Conservation (phyloP, 805 yeast genomes). For the Suhomyces kilbournensis region DNA sequence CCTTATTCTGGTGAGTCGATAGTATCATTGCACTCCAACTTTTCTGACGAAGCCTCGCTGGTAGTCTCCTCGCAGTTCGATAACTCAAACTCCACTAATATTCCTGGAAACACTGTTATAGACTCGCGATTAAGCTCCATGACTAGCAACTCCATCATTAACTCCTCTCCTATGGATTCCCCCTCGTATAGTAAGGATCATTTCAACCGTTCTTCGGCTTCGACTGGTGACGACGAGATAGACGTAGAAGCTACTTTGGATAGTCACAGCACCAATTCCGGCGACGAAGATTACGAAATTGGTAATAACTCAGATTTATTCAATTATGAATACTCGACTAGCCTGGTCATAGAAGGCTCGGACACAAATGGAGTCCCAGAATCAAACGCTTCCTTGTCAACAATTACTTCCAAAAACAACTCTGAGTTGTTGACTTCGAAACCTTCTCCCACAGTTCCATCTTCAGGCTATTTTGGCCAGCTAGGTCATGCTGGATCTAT, state of each 20-base stretch:
- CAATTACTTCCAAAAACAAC: constrained; percentile 10
- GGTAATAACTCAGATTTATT: constrained; percentile 1
- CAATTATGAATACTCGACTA: neutral
- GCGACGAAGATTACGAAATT: constrained; percentile 1
- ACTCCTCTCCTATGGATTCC: constrained; percentile 15
- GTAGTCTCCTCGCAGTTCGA: constrained; percentile 33
- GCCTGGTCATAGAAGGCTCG: neutral
- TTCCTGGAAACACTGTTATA: constrained; percentile 17
- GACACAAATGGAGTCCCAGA: neutral
- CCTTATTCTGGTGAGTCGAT: constrained; percentile 35
- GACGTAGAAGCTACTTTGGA: neutral
- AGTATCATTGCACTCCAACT: constrained; percentile 28
- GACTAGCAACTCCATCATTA: constrained; percentile 25
- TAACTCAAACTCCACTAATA: constrained; percentile 4
- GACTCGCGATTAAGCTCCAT: constrained; percentile 40
- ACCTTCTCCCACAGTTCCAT: neutral
- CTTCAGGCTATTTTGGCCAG: neutral
- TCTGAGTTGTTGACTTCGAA: neutral
- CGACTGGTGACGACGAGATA: constrained; percentile 1
- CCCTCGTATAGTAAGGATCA: constrained; percentile 11
- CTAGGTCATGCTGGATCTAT: neutral
- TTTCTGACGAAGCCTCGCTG: constrained; percentile 36
- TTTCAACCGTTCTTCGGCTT: constrained; percentile 4
- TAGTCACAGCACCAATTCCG: constrained; percentile 1
- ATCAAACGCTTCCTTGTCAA: constrained; percentile 8